Base-by-base conservation (phyloP, 192 early-diverging fungal species). In the Backusella macrospora region DNA sequence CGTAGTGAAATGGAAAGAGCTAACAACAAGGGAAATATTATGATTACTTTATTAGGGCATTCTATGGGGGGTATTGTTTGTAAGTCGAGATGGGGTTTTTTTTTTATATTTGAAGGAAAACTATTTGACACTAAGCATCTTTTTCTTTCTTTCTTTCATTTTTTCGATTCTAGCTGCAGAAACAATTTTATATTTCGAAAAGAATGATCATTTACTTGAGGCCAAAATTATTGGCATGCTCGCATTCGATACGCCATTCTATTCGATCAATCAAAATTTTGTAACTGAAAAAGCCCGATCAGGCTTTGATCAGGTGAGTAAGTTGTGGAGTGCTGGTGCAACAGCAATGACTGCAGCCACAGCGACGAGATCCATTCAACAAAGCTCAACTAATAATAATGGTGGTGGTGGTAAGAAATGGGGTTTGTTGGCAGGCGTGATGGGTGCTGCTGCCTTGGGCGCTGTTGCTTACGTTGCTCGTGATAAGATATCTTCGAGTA, bases 61-160 rank as follows among this genome's bases (percentile, higher is more conserved):
- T 88, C 86, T 6, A 88, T 90, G 86, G 88, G 88, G 65, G 88
- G 88, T 15, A 78, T 90, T 69, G 82, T 88, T 15, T 84, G 88
- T 89, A 87, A 74, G 69, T n/a, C 15, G 26, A 55, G 38, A 21
- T 18, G 21, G 9, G 6, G 48, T 37, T 37, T 29, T 45, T 23
- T 55, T 45, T 66, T 55, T 40, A 47, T 40, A 69, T 49, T 34
- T 0, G 29, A 34, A 1, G 29, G 29, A n/a, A n/a, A n/a, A n/a
- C n/a, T n/a, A n/a, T n/a, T n/a, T n/a, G n/a, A n/a, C n/a, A n/a
- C n/a, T n/a, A n/a, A n/a, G n/a, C n/a, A n/a, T n/a, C n/a, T n/a
- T n/a, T n/a, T n/a, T n/a, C n/a, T n/a, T n/a, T n/a, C n/a, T n/a
- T n/a, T n/a, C n/a, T n/a, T n/a, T n/a, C n/a, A n/a, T n/a, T n/a